Percentiles rank a stretch among this genome's conserved stretches.
Conservation (phyloP, 805 yeast species). For the Starmera pachycereana region DNA sequence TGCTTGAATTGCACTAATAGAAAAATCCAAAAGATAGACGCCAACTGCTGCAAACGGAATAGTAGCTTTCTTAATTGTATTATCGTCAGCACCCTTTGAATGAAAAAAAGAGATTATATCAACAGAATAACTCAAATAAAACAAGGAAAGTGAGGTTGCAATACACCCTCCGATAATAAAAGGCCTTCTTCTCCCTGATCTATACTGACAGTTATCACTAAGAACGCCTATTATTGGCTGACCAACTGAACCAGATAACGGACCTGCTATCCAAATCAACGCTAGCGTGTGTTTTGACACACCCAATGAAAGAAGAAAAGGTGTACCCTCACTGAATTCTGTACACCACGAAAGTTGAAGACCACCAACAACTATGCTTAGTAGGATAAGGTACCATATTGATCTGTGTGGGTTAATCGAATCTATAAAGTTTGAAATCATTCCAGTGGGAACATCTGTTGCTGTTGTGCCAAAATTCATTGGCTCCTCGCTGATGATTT, state of each 20-base stretch:
- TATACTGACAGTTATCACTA: conserved; percentile 38
- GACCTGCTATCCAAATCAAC: conserved; percentile 60
- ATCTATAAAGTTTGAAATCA: conserved; percentile 17
- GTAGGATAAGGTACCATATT: conserved; percentile 29
- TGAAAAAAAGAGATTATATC: conserved; percentile 27
- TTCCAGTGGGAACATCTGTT: conserved; percentile 1
- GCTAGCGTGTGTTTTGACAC: conserved; percentile 45
- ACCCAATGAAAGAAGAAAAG: conserved; percentile 51
- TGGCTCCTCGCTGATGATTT: background rate
- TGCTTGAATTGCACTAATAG: conserved; percentile 51
- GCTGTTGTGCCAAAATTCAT: background rate
- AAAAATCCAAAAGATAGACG: conserved; percentile 44
- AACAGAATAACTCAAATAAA: conserved; percentile 34
- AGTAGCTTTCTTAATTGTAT: conserved; percentile 21
- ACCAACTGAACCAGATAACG: conserved; percentile 50
- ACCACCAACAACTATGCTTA: conserved; percentile 44
- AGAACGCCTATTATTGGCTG: conserved; percentile 54
- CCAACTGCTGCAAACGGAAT: conserved; percentile 43
- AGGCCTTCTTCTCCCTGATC: conserved; percentile 44
- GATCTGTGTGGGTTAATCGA: conserved; percentile 35
- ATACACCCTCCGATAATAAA: conserved; percentile 46
- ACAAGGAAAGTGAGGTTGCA: conserved; percentile 34
- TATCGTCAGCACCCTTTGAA: conserved; percentile 10
- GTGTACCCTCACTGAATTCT: conserved; percentile 56
- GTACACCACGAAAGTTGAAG: conserved; percentile 57